Evolutionary conservation across 441 rosid genomes (phyloP).

Genomic region (Geranium incanum): DNA sequence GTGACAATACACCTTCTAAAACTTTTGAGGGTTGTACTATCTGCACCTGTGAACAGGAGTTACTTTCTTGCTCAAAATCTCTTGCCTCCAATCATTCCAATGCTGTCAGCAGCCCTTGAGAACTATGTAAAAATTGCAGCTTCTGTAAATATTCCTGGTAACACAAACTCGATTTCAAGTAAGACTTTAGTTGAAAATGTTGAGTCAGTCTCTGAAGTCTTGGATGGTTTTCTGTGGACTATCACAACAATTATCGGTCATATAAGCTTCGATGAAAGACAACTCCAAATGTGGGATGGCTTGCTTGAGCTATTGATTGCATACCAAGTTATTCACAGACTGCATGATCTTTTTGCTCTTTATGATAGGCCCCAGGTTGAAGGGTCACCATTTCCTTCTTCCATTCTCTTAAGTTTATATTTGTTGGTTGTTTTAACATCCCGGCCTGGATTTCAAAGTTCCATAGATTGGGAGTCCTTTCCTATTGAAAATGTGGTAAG

Average conservation of each 20-base stretch:
- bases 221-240: conserved; percentile 61
- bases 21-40: conserved; percentile 58
- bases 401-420: conserved; percentile 57
- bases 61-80: conserved; percentile 71
- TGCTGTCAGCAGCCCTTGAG: conserved; percentile 67
- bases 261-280: conserved; percentile 48
- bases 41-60: conserved; percentile 51
- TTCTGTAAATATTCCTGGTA: conserved; percentile 45
- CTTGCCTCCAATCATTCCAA: conserved; percentile 66
- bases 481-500: conserved; percentile 27
- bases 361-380: conserved; percentile 84
- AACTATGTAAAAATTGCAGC: conserved; percentile 73
- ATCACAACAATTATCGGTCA: conserved; percentile 51
- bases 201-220: conserved; percentile 56
- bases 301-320: conserved; percentile 62
- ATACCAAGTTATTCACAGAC: conserved; percentile 62
- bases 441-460: conserved; percentile 32
- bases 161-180: conserved; percentile 32
- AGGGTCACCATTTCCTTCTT: conserved; percentile 72
- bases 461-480: conserved; percentile 44
- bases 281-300: conserved; percentile 65
- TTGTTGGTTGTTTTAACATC: conserved; percentile 59
- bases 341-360: conserved; percentile 70
- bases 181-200: conserved; percentile 55
- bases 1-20: conserved; percentile 58